phyloP scores from a whole-genome alignment of 73 alveolate species.

The Symbiodinium pilosum region DNA sequence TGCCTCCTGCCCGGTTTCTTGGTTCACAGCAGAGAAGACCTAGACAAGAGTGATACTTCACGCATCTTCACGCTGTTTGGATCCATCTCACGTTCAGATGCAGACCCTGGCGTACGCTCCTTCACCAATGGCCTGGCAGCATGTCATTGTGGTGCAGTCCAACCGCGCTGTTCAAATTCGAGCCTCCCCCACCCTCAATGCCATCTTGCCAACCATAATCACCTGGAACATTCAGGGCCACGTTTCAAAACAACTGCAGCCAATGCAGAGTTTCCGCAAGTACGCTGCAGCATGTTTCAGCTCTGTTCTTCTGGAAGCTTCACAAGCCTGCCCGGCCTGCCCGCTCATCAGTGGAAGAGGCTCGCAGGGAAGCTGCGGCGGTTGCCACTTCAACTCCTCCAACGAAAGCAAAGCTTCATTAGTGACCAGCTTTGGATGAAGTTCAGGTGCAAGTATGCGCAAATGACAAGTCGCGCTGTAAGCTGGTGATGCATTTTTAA shows the following conservation, averaged over 20 bases:
- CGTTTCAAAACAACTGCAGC: neutral
- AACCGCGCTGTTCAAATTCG: neutral
- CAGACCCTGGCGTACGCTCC: conserved; percentile 78
- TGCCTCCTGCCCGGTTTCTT: neutral
- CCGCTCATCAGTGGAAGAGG: conserved; percentile 52
- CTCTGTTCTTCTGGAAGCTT: no score
- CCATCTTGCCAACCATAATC: conserved; percentile 51
- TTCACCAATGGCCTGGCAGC: conserved; percentile 63
- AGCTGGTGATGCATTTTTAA: neutral
- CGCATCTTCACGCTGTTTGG: neutral
- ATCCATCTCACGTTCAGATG: neutral
- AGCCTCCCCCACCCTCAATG: neutral
- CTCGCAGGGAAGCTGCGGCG: conserved; percentile 73
- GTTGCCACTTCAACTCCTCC: conserved; percentile 82
- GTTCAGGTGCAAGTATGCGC: no score
- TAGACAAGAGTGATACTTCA: neutral
- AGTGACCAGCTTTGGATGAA: no score
- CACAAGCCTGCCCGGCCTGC: no score
- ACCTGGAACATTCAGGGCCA: neutral
- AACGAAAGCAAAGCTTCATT: no score
- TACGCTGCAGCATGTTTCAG: no score
- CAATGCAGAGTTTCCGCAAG: neutral
- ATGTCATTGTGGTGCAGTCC: neutral
- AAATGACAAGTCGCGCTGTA: neutral
- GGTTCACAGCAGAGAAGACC: neutral